Conservation (phyloP, 768 basidiomycete genomes). For the Antrodiella citrinella region DNA sequence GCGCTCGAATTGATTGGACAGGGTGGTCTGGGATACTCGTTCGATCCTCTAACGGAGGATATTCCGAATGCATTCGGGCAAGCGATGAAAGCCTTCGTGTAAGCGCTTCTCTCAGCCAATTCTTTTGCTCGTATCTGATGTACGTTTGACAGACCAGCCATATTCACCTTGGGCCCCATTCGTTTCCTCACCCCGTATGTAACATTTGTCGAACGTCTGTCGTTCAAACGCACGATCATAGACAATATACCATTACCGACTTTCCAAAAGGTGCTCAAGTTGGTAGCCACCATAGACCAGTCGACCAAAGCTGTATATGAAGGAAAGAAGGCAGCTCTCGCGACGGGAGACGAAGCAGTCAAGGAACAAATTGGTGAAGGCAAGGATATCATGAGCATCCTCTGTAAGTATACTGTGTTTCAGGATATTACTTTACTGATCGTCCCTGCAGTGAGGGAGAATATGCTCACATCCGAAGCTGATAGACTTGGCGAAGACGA, state of each 20-base stretch:
- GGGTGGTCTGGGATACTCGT: conserved; percentile 19
- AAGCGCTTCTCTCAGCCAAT: conserved; percentile 3
- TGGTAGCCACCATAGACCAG: conserved; percentile 29
- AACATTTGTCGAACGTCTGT: conserved; percentile 11
- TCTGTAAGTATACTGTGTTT: conserved; percentile 25
- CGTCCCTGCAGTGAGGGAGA: conserved; percentile 4
- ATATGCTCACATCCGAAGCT: conserved; percentile 5
- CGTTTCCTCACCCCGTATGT: conserved; percentile 10
- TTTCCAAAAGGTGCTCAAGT: conserved; percentile 24
- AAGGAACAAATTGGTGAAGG: conserved; percentile 24
- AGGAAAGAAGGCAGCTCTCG: conserved; percentile 28
- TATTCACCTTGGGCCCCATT: conserved; percentile 3
- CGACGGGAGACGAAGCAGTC: conserved; percentile 24
- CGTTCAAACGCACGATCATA: conserved; percentile 27
- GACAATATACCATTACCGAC: conserved; percentile 25
- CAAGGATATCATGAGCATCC: conserved; percentile 38
- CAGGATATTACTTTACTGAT: neutral
- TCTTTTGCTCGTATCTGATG: neutral
- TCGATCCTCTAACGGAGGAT: conserved; percentile 17
- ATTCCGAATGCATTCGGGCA: conserved; percentile 14
- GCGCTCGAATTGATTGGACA: conserved; percentile 22
- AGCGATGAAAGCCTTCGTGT: conserved; percentile 15
- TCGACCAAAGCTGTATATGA: conserved; percentile 29
- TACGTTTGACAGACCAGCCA: neutral
- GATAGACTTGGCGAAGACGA: conserved; percentile 10